Conservation (phyloP, 805 yeast species). For the Hanseniaspora vineae region DNA sequence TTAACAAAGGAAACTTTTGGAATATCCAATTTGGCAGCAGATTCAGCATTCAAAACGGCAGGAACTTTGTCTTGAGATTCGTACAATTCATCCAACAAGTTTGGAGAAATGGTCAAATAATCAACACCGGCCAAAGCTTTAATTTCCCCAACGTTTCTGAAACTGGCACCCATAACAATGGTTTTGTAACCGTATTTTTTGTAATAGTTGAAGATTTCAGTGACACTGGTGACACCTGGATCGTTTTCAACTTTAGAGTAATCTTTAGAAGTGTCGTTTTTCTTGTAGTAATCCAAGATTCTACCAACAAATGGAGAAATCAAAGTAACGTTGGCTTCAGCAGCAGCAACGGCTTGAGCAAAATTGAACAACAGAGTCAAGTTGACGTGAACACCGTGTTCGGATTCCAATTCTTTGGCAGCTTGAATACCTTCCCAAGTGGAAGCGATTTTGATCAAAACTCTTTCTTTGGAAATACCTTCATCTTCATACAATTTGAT, state of each 20-base stretch:
- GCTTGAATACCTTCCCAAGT: slow-evolving; percentile 99
- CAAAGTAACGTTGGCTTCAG: slow-evolving; percentile 91
- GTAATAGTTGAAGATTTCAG: slow-evolving; percentile 88
- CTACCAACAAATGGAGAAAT: slow-evolving; percentile 99
- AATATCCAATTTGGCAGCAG: slow-evolving; percentile 38
- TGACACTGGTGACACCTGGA: slow-evolving; percentile 94
- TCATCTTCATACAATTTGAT: slow-evolving; percentile 73
- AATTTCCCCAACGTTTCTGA: slow-evolving; percentile 94
- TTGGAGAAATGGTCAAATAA: slow-evolving; percentile 89
- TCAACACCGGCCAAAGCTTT: slow-evolving; percentile 96
- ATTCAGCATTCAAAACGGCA: slow-evolving; percentile 57
- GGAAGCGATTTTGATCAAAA: slow-evolving; percentile 91
- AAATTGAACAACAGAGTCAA: slow-evolving; percentile 90
- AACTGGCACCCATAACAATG: slow-evolving; percentile 99
- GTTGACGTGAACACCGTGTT: slow-evolving; percentile 88
- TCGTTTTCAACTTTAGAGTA: slow-evolving; percentile 32
- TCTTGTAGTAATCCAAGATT: slow-evolving; percentile 96
- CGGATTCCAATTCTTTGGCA: slow-evolving; percentile 84
- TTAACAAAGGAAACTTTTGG: slow-evolving; percentile 70
- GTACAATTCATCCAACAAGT: slow-evolving; percentile 74
- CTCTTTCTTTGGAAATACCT: slow-evolving; percentile 82
- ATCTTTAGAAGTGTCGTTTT: slow-evolving; percentile 57
- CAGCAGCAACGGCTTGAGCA: slow-evolving; percentile 97
- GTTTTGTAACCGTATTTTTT: slow-evolving; percentile 94
- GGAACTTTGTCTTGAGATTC: slow-evolving; percentile 64